A percentile compares a stretch with the other conserved stretches of the same genome.
These are phyloP conservation scores for Wickerhamomyces alni DNA, from an alignment of 805 yeast genomes.

Conservation along the genomic window DNA sequence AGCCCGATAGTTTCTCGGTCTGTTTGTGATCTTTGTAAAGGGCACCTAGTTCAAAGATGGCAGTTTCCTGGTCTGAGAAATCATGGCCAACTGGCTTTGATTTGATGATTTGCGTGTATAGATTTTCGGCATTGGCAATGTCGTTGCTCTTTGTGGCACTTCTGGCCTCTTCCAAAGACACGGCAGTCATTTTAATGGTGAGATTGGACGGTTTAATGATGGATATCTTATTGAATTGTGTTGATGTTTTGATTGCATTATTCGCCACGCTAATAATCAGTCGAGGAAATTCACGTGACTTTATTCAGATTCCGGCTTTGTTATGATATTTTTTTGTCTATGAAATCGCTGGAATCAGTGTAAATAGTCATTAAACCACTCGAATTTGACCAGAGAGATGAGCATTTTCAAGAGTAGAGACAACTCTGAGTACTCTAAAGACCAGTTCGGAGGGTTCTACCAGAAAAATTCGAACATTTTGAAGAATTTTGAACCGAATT, in stretches of 20 bases:
- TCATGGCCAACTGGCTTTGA: slow-evolving; percentile 21
- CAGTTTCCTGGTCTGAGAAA: slow-evolving; percentile 22
- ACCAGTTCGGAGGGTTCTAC: slow-evolving; percentile 20
- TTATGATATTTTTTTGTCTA: not conserved
- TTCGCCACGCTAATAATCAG: too few species aligned
- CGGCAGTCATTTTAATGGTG: slow-evolving; percentile 12
- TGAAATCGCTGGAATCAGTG: too few species aligned
- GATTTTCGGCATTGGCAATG: slow-evolving; percentile 50
- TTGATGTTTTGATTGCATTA: not conserved
- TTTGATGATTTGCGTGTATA: slow-evolving; percentile 47
- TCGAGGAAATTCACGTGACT: not conserved
- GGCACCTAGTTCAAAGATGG: slow-evolving; percentile 67
- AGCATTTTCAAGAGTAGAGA: slow-evolving; percentile 10
- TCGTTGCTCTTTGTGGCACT: slow-evolving; percentile 45
- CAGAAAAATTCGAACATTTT: slow-evolving; percentile 19
- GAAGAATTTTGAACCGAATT: slow-evolving; percentile 6
- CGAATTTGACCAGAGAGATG: too few species aligned
- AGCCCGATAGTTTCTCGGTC: slow-evolving; percentile 45
- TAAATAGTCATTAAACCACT: too few species aligned
- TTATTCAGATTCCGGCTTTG: not conserved
- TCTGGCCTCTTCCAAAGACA: slow-evolving; percentile 53
- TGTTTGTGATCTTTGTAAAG: slow-evolving; percentile 50
- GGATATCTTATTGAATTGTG: not conserved
- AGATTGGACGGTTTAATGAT: too few species aligned
- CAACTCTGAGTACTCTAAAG: slow-evolving; percentile 18